These are phyloP conservation scores for Gossypium australe DNA, from an alignment of 345 rosid genomes.

Conservation along the genomic window DNA sequence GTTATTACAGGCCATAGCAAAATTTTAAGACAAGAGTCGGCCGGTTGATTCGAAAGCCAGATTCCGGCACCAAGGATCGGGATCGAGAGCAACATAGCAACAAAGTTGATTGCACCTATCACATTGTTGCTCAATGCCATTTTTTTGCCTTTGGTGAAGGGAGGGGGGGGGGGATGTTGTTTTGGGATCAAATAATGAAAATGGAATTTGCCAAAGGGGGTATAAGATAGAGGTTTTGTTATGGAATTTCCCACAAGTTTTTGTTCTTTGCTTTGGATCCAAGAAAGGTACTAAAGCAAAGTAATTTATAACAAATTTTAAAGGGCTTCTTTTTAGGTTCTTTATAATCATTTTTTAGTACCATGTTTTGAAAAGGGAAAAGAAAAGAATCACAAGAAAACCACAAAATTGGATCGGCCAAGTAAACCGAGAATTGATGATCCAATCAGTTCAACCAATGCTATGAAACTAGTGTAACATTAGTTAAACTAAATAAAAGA, in stretches of 20 bases:
- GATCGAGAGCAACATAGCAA: slow-evolving; percentile 74
- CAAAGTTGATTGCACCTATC: slow-evolving; percentile 85
- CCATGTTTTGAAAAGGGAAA: slow-evolving; percentile 31
- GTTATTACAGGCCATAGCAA: slow-evolving; percentile 91
- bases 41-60: slow-evolving; percentile 75
- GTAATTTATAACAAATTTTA: background rate
- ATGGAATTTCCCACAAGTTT: background rate
- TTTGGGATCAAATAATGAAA: slow-evolving; percentile 9
- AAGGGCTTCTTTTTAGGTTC: background rate
- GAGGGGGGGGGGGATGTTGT: background rate
- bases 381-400: background rate
- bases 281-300: slow-evolving; percentile 15
- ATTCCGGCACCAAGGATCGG: slow-evolving; percentile 88
- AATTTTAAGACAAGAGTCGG: slow-evolving; percentile 75
- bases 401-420: too few species aligned
- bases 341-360: slow-evolving; percentile 6
- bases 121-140: slow-evolving; percentile 94
- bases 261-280: background rate
- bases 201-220: too few species aligned
- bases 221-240: background rate
- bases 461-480: too few species aligned
- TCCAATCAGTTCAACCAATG: too few species aligned
- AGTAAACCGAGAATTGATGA: too few species aligned
- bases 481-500: too few species aligned
- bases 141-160: background rate